Conservation (phyloP, 164 flowering plant genomes). For the Sextonia rubra region DNA sequence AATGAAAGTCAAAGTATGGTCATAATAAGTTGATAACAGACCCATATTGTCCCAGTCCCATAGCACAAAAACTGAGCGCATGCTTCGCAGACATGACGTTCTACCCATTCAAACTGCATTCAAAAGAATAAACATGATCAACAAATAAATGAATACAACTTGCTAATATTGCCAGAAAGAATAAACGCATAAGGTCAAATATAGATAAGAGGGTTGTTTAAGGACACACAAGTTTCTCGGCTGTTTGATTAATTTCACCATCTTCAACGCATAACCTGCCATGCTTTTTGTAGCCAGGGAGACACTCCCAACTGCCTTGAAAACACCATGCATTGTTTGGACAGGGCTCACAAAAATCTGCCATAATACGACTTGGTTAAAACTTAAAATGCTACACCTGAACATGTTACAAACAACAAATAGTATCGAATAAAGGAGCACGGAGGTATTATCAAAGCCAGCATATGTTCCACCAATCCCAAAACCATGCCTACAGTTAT, state of each 20-base stretch:
- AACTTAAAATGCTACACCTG: slow-evolving; percentile 4
- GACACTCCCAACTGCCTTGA: slow-evolving; percentile 66
- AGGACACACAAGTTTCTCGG: slow-evolving; percentile 64
- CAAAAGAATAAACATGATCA: neutral
- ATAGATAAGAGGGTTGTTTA: neutral
- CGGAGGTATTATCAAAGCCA: neutral
- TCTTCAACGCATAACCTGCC: slow-evolving; percentile 79
- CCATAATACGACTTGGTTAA: slow-evolving; percentile 13
- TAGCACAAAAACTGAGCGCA: slow-evolving; percentile 54
- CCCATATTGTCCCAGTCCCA: slow-evolving; percentile 74
- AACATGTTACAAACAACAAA: neutral
- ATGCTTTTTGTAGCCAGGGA: slow-evolving; percentile 56
- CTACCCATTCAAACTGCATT: slow-evolving; percentile 60
- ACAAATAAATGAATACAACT: neutral
- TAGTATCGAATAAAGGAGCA: neutral
- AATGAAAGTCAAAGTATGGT: slow-evolving; percentile 10
- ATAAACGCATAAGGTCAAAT: neutral
- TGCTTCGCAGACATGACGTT: slow-evolving; percentile 55
- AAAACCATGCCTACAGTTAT: no score
- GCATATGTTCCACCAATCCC: neutral
- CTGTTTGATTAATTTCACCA: slow-evolving; percentile 64
- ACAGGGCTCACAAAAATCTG: slow-evolving; percentile 86
- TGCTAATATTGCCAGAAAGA: no score
- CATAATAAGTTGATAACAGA: slow-evolving; percentile 27
- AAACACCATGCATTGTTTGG: slow-evolving; percentile 69